Conservation (phyloP, 2,329 filamentous ascomycete species). For the Sclerotinia nivalis region DNA sequence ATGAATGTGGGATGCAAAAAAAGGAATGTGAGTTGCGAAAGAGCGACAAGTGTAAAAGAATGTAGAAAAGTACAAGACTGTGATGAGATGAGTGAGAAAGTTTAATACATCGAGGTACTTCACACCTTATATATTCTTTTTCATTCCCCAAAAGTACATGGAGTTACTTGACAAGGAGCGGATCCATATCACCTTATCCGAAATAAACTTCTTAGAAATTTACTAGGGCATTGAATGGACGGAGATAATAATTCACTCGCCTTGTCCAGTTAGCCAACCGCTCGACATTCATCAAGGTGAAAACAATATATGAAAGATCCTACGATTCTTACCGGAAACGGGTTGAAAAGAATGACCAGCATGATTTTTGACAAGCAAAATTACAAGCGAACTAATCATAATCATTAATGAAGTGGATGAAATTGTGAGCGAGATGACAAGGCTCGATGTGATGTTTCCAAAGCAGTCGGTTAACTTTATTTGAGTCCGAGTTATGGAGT, state of each 20-base stretch:
- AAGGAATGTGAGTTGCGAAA: conserved; percentile 14
- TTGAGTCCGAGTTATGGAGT: conserved; percentile 10
- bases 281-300: not conserved
- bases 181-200: not conserved
- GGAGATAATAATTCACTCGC: not conserved
- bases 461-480: conserved; percentile 8
- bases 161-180: not conserved
- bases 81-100: conserved; percentile 3
- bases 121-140: conserved; percentile 13
- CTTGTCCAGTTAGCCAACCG: conserved; percentile 9
- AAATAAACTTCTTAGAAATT: not conserved
- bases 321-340: not conserved
- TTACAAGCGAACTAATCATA: conserved; percentile 8
- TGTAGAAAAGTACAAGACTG: conserved; percentile 12
- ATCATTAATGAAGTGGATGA: not conserved
- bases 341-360: not conserved
- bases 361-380: not conserved
- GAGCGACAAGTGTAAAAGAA: conserved; percentile 6
- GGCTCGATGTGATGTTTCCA: conserved; percentile 12
- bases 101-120: not conserved
- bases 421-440: conserved; percentile 6
- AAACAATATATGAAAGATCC: not conserved
- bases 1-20: conserved; percentile 3
- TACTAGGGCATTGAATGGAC: not conserved
- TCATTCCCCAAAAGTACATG: not conserved